Base-by-base conservation (phyloP, 192 early-diverging fungal species). In the Jimgerdemannia lactiflua region DNA sequence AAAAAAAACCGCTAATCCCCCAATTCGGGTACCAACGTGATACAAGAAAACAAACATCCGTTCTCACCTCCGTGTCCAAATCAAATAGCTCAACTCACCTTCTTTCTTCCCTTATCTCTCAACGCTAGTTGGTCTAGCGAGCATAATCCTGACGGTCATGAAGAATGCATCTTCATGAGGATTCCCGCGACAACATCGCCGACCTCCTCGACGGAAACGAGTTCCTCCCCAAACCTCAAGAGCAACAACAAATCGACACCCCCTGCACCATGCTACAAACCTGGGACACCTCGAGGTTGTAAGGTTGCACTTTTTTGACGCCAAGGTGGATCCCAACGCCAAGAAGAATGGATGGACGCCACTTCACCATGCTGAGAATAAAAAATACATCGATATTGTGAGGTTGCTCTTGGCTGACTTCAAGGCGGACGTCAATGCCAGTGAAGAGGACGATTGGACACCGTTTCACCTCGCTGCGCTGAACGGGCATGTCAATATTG, bases 101-200 rank as follows among this genome's bases (percentile, higher is more conserved):
- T 73, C 72, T 39, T 77, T 74, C 29, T 71, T 76, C 64, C 78
- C 77, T 6, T 14, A 0, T 10, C 49, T 11, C 42, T 59, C 39
- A 18, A 29, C 29, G 29, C 29, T 29, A 29, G 43, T 54, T 17
- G 80, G 77, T 43, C 75, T 75, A n/a, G 71, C 67, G 18, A 78
- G 70, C 39, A 83, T 69, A 67, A 83, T 70, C 49, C 77, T 77
- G 10, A 85, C 39, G 39, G 83, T 63, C 18, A 74, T 78, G 67
- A 80, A 83, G 29, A 85, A 77, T 3, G 73, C 78, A 64, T 85
- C 84, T 59, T 66, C 68, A 67, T 65, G 64, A 85, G 63, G 43
- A 83, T 83, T 64, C 79, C 78, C 3, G 74, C 44, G 4, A 85
- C n/a, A 17, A 81, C 71, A 40, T 77, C 70, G 4, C 77, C 74